Evolutionary conservation across 768 basidiomycete species (phyloP), one percentile per base, ranked within the genome.

Genomic region (Dentipellis fragilis): DNA sequence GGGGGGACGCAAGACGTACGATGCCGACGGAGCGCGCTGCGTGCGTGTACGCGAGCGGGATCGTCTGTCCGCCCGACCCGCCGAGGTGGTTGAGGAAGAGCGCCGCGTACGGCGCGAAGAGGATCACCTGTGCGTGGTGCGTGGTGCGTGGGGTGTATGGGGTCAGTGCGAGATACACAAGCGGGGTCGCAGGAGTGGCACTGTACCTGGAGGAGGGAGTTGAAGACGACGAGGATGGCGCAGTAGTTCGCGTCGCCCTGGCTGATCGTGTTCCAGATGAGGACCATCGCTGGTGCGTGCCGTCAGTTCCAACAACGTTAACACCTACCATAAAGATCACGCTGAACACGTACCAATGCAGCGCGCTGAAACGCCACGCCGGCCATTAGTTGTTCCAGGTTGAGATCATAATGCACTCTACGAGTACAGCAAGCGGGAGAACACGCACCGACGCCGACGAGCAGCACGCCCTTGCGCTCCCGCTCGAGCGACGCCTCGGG

Each of bases 201-300:
- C 12, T 3, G 42, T 19, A 45, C 42, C 42, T 45, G 42, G 37
- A 94, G 71, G 5, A 86, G 60, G 3, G 88, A 86, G 65, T 94
- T 93, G 64, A 89, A 68, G 48, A 88, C 82, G 48, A 93, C 89
- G 6, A 93, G 71, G 60, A 91, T 83, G 16, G 85, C 89, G 59
- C 87, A 89, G 62, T 87, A 85, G 56, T 90, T 76, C 19, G 62
- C 60, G 61, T 91, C 80, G 4, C 89, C 89, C 38, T 74, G 66
- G 0, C 86, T 87, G 6, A 92, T 75, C 51, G 80, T 76, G 61
- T 86, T 88, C 89, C 89, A 91, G 46, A 93, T 85, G 72, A 87
- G 80, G 58, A 88, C 85, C 84, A 84, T 85, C 3, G 84, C 83
- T 54, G 67, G 67, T 23, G 63, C 68, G 16, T 63, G 60, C 21